Conservation (phyloP, 495 filamentous ascomycete genomes). For the Neurospora sp. region DNA sequence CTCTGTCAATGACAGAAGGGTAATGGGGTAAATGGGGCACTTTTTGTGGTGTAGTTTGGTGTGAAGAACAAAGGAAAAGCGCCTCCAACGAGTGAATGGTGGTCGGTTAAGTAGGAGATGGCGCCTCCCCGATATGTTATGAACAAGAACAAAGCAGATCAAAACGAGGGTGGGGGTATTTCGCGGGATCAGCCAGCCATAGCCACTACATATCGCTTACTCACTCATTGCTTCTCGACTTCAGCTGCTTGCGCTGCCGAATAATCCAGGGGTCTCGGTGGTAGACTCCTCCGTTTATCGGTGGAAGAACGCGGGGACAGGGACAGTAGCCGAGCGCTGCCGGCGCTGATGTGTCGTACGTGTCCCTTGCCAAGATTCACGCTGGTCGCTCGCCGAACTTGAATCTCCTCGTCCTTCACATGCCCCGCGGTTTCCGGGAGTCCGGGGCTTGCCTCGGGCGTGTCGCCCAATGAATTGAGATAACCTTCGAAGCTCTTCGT, state of each 20-base stretch:
- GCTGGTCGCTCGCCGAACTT: constrained; percentile 49
- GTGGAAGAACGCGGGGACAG: constrained; percentile 42
- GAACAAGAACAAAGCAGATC: neutral
- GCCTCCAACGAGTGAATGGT: neutral
- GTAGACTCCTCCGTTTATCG: constrained; percentile 26
- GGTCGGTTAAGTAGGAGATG: neutral
- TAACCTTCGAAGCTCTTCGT: constrained; percentile 52
- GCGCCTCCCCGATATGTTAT: neutral
- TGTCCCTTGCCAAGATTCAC: constrained; percentile 54
- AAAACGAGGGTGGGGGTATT: neutral
- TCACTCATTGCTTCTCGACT: neutral
- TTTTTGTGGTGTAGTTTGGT: neutral
- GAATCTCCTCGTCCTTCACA: constrained; percentile 32
- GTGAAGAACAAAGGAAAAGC: neutral
- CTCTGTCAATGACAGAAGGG: neutral
- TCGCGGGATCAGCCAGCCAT: neutral
- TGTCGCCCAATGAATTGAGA: constrained; percentile 40
- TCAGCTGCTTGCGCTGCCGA: neutral
- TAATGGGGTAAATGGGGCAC: neutral
- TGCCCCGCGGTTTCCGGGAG: constrained; percentile 5
- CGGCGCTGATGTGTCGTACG: constrained; percentile 60
- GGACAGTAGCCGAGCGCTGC: constrained; percentile 60
- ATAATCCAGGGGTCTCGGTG: constrained; percentile 3
- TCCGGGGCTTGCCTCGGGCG: constrained; percentile 19
- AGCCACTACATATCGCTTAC: neutral